Percentiles rank a stretch among this genome's conserved stretches.
Evolutionary conservation across 139 green algal genomes (phyloP).

Genomic region (Micractinium sp.): DNA sequence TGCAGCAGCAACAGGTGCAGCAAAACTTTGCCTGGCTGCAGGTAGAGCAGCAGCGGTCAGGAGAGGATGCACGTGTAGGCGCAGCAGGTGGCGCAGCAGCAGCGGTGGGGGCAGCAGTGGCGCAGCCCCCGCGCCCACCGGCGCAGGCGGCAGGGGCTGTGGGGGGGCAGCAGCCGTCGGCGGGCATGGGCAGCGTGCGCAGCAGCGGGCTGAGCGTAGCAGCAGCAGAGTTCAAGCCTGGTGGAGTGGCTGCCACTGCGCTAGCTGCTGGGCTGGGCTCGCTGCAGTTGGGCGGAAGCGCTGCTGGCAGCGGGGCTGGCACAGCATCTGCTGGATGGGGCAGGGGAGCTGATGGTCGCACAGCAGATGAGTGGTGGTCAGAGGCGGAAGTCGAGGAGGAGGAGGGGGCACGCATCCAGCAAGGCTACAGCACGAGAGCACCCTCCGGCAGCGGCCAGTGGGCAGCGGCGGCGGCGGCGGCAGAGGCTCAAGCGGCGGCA

Average conservation of each 20-base stretch:
- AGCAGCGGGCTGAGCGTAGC: neutral
- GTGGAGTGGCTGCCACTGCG: neutral
- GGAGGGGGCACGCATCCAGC: neutral
- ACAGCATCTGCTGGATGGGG: too few relatives aligned
- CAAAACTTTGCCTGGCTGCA: neutral
- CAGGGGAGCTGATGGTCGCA: neutral
- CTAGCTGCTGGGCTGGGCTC: neutral
- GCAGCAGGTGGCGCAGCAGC: neutral
- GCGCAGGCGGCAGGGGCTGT: neutral
- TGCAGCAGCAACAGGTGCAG: neutral
- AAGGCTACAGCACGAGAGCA: neutral
- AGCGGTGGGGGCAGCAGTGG: too few relatives aligned
- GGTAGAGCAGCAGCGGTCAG: neutral
- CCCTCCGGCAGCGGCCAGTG: neutral
- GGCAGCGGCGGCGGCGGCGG: neutral
- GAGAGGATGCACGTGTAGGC: neutral
- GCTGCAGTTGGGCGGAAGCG: neutral
- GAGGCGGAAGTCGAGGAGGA: neutral
- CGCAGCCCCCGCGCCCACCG: too few relatives aligned
- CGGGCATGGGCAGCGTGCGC: neutral
- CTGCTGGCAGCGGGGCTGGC: neutral
- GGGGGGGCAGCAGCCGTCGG: neutral
- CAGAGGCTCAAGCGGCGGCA: neutral
- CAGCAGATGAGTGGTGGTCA: neutral
- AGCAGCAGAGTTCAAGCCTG: slow-evolving; percentile 26